These are phyloP conservation scores for Colletotrichum sp. DNA, from an alignment of 2,329 filamentous ascomycete species.

Conservation along the genomic window DNA sequence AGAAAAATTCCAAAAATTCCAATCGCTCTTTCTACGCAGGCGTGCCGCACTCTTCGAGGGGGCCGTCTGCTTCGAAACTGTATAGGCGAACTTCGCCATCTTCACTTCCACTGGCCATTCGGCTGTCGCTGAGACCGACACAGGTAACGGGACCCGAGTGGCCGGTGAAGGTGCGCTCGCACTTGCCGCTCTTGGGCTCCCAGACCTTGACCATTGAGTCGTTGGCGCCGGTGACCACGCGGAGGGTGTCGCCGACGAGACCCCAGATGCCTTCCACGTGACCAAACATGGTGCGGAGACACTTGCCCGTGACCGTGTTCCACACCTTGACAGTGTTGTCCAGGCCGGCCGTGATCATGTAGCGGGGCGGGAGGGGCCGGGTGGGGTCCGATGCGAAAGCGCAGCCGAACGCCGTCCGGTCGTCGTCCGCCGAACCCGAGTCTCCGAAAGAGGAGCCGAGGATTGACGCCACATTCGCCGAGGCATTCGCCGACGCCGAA, in stretches of 20 bases:
- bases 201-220: slow-evolving; percentile 93
- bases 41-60: slow-evolving; percentile 53
- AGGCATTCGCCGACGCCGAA: slow-evolving; percentile 22
- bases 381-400: slow-evolving; percentile 64
- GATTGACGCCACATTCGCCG: slow-evolving; percentile 18
- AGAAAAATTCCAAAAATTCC: background rate
- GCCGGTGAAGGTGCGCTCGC: slow-evolving; percentile 89
- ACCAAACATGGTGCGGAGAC: slow-evolving; percentile 91
- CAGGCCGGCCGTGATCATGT: slow-evolving; percentile 91
- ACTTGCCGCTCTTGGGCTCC: slow-evolving; percentile 90
- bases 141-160: slow-evolving; percentile 93
- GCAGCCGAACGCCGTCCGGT: slow-evolving; percentile 61
- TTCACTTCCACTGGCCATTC: slow-evolving; percentile 90
- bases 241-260: slow-evolving; percentile 83
- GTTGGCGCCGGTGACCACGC: slow-evolving; percentile 87
- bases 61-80: slow-evolving; percentile 65
- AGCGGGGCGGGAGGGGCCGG: slow-evolving; percentile 79
- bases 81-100: slow-evolving; percentile 90
- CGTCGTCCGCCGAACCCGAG: slow-evolving; percentile 36
- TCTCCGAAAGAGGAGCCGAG: slow-evolving; percentile 23
- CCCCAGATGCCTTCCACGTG: slow-evolving; percentile 97
- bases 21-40: slow-evolving; percentile 41
- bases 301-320: slow-evolving; percentile 83
- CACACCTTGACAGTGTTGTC: slow-evolving; percentile 82
- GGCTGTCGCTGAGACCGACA: slow-evolving; percentile 86